These are phyloP conservation scores for Debaryomyces coudertii DNA, from an alignment of 1,139 yeast genomes.

Conservation along the genomic window DNA sequence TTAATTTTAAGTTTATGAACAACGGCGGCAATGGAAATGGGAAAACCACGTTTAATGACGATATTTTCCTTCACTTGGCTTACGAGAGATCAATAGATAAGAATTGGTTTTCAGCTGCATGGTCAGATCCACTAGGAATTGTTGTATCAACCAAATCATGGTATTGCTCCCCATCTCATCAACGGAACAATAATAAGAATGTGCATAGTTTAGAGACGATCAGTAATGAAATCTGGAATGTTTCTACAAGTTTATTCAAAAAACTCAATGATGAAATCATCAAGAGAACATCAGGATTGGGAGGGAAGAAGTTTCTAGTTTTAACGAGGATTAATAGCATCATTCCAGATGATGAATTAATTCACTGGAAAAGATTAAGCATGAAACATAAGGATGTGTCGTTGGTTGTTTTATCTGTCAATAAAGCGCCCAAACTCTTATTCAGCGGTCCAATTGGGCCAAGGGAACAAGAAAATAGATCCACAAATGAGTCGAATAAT, in stretches of 20 bases:
- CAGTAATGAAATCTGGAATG: constrained; percentile 45
- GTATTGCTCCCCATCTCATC: constrained; percentile 45
- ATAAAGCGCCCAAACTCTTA: constrained; percentile 60
- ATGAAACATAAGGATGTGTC: constrained; percentile 62
- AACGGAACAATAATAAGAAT: constrained; percentile 10
- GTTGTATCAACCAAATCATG: constrained; percentile 68
- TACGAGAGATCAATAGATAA: constrained; percentile 81
- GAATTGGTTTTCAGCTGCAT: constrained; percentile 83
- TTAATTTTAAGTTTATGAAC: constrained; percentile 56
- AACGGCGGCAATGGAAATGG: constrained; percentile 26
- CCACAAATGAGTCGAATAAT: not conserved
- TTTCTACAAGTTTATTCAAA: constrained; percentile 42
- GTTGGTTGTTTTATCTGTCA: constrained; percentile 74
- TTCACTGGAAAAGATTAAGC: constrained; percentile 76
- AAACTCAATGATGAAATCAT: constrained; percentile 38
- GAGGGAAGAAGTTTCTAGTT: constrained; percentile 65
- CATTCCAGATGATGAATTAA: constrained; percentile 76
- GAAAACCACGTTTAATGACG: constrained; percentile 47
- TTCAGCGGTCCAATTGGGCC: constrained; percentile 26
- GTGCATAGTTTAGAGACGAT: constrained; percentile 36
- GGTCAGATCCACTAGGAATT: constrained; percentile 85
- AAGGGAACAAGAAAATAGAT: constrained; percentile 4
- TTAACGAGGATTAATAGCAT: constrained; percentile 71
- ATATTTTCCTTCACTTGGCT: constrained; percentile 79
- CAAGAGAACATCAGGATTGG: constrained; percentile 34